Conservation (phyloP, 306 rosid genomes). For the Arachis stenosperma region DNA sequence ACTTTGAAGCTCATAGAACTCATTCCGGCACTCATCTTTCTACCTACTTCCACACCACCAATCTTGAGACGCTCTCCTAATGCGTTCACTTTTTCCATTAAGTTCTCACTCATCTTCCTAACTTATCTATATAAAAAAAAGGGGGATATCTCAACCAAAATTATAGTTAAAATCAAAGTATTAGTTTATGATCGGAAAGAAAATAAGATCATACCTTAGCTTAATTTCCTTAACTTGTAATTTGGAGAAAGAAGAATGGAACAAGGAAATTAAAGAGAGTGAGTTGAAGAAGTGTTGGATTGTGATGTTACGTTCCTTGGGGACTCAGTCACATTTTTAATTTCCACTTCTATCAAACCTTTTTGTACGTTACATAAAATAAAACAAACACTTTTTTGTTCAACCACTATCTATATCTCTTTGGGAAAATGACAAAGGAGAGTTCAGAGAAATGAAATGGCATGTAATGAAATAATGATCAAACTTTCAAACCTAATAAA, state of each 20-base stretch:
- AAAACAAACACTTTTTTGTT: not conserved
- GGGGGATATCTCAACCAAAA: too few relatives aligned
- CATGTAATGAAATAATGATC: not conserved
- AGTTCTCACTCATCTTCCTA: constrained; percentile 55
- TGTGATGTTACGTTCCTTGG: not conserved
- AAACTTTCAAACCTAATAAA: too few relatives aligned
- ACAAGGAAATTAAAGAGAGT: not conserved
- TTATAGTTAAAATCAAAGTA: too few relatives aligned
- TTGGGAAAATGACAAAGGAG: not conserved
- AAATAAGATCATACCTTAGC: too few relatives aligned
- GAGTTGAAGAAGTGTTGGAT: too few relatives aligned
- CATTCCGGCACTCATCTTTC: constrained; percentile 83
- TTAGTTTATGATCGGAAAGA: too few relatives aligned
- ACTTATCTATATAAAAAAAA: too few relatives aligned
- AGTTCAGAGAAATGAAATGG: not conserved
- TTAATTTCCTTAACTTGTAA: too few relatives aligned
- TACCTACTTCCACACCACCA: constrained; percentile 77
- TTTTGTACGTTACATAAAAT: not conserved
- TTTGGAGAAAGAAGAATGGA: not conserved
- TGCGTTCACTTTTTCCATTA: constrained; percentile 84
- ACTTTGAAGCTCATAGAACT: constrained; percentile 87
- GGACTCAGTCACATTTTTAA: not conserved
- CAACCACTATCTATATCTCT: not conserved
- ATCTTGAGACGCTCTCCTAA: constrained; percentile 84
- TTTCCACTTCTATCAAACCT: not conserved